These are phyloP conservation scores for Aspergillus carbonarius DNA, from an alignment of 2,329 filamentous ascomycete species.

Conservation along the genomic window DNA sequence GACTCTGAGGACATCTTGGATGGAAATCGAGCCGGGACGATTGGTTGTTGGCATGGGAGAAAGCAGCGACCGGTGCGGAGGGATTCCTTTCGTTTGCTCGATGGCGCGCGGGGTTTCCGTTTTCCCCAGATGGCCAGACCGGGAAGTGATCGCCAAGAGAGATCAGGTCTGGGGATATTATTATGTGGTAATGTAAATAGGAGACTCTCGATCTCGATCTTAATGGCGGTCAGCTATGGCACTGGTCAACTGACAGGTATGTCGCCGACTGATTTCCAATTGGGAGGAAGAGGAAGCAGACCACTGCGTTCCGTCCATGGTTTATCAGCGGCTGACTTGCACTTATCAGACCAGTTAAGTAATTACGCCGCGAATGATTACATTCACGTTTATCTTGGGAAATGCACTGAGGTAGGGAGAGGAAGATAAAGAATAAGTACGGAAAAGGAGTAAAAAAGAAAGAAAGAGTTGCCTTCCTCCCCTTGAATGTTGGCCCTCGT, in stretches of 20 bases:
- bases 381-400: not conserved
- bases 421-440: not conserved
- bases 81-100: slow-evolving; percentile 29
- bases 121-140: slow-evolving; percentile 30
- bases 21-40: slow-evolving; percentile 4
- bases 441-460: not conserved
- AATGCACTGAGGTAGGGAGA: not conserved
- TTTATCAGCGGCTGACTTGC: not conserved
- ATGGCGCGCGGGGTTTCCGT: slow-evolving; percentile 30
- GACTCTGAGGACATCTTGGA: slow-evolving; percentile 36
- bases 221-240: not conserved
- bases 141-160: not conserved
- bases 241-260: not conserved
- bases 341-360: not conserved
- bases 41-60: slow-evolving; percentile 12
- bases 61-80: slow-evolving; percentile 32
- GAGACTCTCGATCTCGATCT: not conserved
- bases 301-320: not conserved
- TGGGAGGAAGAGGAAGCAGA: not conserved
- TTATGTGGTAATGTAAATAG: not conserved
- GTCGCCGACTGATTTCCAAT: not conserved
- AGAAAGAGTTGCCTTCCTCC: no score
- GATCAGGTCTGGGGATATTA: not conserved
- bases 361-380: not conserved
- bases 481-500: not conserved